These are phyloP conservation scores for Atkinsonella texensis DNA, from an alignment of 2,329 filamentous ascomycete species.

Conservation along the genomic window DNA sequence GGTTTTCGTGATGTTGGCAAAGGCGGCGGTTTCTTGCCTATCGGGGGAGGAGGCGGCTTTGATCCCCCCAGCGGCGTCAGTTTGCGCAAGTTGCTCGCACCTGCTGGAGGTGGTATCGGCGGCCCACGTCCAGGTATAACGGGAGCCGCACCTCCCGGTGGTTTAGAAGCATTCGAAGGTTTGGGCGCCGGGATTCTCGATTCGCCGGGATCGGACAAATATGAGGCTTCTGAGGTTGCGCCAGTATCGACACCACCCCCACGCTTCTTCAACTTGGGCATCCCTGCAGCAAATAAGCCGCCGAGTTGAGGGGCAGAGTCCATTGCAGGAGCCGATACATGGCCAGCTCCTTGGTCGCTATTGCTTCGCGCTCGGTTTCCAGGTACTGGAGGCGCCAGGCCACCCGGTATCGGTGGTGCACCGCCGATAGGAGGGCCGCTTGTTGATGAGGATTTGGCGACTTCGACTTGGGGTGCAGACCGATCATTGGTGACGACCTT, in stretches of 20 bases:
- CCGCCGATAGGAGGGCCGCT: slow-evolving; percentile 54
- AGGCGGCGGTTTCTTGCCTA: slow-evolving; percentile 63
- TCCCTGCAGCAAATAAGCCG: slow-evolving; percentile 84
- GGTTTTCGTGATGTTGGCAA: slow-evolving; percentile 49
- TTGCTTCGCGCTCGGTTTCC: slow-evolving; percentile 68
- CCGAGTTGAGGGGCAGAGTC: slow-evolving; percentile 63
- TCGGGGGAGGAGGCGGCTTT: slow-evolving; percentile 55
- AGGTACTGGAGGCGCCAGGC: slow-evolving; percentile 60
- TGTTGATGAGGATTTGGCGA: slow-evolving; percentile 28
- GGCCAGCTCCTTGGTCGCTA: slow-evolving; percentile 55
- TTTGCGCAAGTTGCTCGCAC: slow-evolving; percentile 43
- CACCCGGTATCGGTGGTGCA: slow-evolving; percentile 64
- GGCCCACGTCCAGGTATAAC: slow-evolving; percentile 38
- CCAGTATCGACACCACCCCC: slow-evolving; percentile 70
- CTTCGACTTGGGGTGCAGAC: slow-evolving; percentile 61
- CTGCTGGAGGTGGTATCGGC: slow-evolving; percentile 30
- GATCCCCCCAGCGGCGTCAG: slow-evolving; percentile 27
- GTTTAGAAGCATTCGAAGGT: slow-evolving; percentile 45
- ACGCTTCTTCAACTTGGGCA: slow-evolving; percentile 86
- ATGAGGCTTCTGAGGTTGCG: slow-evolving; percentile 48
- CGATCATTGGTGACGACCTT: slow-evolving; percentile 88
- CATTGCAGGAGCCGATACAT: slow-evolving; percentile 27
- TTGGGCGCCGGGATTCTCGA: slow-evolving; percentile 22
- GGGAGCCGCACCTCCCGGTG: slow-evolving; percentile 47
- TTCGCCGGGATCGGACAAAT: slow-evolving; percentile 63